phyloP scores from a whole-genome alignment of 2,329 filamentous ascomycete genomes.

The Fusarium annulatum region DNA sequence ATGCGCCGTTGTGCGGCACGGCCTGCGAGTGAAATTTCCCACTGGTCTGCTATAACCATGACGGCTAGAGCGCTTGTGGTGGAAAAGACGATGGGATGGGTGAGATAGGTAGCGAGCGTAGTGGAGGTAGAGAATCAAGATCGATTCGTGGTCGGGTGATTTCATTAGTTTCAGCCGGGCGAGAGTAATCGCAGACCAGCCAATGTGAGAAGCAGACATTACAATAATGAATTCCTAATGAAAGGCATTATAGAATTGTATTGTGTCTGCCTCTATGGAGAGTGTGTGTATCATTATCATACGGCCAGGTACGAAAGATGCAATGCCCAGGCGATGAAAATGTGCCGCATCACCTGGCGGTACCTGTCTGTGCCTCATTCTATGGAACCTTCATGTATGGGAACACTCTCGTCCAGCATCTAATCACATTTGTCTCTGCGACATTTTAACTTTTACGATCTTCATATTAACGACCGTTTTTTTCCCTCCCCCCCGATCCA shows the following conservation, averaged over 20 bases:
- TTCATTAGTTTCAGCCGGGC: not conserved
- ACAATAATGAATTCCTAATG: not conserved
- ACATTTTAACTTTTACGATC: not conserved
- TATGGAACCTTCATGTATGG: not conserved
- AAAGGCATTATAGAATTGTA: not conserved
- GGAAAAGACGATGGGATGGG: not conserved
- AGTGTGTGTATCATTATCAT: not conserved
- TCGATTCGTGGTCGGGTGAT: slow-evolving; percentile 24
- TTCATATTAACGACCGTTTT: not conserved
- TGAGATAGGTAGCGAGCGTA: not conserved
- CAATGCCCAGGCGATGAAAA: not conserved
- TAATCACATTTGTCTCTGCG: not conserved
- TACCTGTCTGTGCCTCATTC: not conserved
- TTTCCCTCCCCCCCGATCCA: not conserved
- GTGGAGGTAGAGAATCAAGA: slow-evolving; percentile 26
- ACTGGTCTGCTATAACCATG: not conserved
- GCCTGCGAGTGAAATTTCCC: not conserved
- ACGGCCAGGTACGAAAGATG: slow-evolving; percentile 14
- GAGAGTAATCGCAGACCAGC: not conserved
- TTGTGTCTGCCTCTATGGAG: not conserved
- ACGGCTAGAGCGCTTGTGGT: slow-evolving; percentile 15
- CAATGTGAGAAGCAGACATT: not conserved
- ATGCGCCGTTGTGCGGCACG: slow-evolving; percentile 8
- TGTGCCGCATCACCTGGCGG: not conserved
- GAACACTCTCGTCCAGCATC: not conserved